phyloP scores from a whole-genome alignment of 1,284 basidiomycete genomes.

The Moesziomyces sp. region DNA sequence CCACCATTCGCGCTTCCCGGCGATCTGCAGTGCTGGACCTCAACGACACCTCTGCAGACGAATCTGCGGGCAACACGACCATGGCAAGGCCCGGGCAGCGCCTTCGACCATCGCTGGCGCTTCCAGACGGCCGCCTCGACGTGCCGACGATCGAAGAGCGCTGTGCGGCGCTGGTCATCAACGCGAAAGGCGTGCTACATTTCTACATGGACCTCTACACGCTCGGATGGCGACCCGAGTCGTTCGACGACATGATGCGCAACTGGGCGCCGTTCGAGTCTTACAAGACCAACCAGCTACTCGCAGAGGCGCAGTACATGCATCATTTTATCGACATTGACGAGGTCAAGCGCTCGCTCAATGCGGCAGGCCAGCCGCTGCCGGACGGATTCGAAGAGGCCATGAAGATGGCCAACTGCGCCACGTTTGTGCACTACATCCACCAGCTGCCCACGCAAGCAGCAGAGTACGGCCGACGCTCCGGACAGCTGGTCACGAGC shows the following conservation, averaged over 20 bases:
- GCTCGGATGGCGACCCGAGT: slow-evolving; percentile 31
- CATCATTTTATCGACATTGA: slow-evolving; percentile 55
- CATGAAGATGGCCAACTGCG: slow-evolving; percentile 57
- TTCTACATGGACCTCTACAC: slow-evolving; percentile 47
- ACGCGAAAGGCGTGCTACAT: slow-evolving; percentile 47
- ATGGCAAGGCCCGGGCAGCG: slow-evolving; percentile 39
- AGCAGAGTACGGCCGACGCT: slow-evolving; percentile 16
- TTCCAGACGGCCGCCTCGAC: slow-evolving; percentile 42
- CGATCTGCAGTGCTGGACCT: slow-evolving; percentile 3
- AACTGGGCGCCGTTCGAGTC: slow-evolving; percentile 54
- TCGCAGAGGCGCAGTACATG: slow-evolving; percentile 46
- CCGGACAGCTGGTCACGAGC: slow-evolving; percentile 24
- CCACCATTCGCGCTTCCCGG: slow-evolving; percentile 6
- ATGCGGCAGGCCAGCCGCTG: slow-evolving; percentile 10
- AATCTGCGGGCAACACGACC: slow-evolving; percentile 16
- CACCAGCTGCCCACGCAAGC: slow-evolving; percentile 44
- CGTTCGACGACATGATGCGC: slow-evolving; percentile 48
- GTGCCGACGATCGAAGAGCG: slow-evolving; percentile 46
- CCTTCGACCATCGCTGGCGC: slow-evolving; percentile 33
- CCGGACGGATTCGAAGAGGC: slow-evolving; percentile 43
- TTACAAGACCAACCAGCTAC: slow-evolving; percentile 54
- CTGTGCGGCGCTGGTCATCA: slow-evolving; percentile 46
- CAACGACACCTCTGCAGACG: slow-evolving; percentile 7
- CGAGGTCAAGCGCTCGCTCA: slow-evolving; percentile 35
- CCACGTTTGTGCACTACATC: slow-evolving; percentile 58